phyloP scores from a whole-genome alignment of 2,329 filamentous ascomycete genomes.

The Epichloe elymi region DNA sequence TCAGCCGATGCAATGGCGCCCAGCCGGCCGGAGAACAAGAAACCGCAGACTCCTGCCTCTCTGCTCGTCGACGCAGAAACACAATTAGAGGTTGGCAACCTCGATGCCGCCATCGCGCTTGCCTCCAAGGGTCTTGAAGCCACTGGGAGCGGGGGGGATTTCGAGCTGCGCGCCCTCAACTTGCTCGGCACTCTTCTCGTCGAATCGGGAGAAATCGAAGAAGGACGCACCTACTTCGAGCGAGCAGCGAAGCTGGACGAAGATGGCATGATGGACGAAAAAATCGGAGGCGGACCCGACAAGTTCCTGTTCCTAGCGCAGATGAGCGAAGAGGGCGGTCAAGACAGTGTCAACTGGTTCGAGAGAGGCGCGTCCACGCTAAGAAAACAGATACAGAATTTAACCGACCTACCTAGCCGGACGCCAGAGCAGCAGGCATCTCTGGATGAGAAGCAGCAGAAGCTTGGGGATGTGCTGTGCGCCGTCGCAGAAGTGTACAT shows the following conservation, averaged over 20 bases:
- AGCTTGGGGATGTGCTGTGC: slow-evolving; percentile 84
- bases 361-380: slow-evolving; percentile 60
- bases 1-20: slow-evolving; percentile 24
- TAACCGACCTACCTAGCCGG: slow-evolving; percentile 36
- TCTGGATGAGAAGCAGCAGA: slow-evolving; percentile 58
- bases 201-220: slow-evolving; percentile 68
- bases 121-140: slow-evolving; percentile 30
- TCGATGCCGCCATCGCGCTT: slow-evolving; percentile 26
- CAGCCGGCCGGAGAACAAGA: slow-evolving; percentile 25
- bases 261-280: slow-evolving; percentile 56
- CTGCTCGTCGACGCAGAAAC: slow-evolving; percentile 27
- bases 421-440: slow-evolving; percentile 26
- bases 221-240: slow-evolving; percentile 59
- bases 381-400: slow-evolving; percentile 52
- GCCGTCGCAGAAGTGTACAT: slow-evolving; percentile 95
- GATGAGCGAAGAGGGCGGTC: slow-evolving; percentile 58
- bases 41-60: slow-evolving; percentile 15
- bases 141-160: slow-evolving; percentile 30
- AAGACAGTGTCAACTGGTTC: slow-evolving; percentile 54
- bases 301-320: slow-evolving; percentile 95
- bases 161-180: slow-evolving; percentile 53
- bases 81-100: slow-evolving; percentile 28
- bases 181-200: slow-evolving; percentile 71
- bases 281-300: slow-evolving; percentile 69
- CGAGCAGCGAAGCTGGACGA: slow-evolving; percentile 64